Evolutionary conservation across 768 basidiomycete species (phyloP), one percentile per base, ranked within the genome.

Genomic region (Mrakia frigida): DNA sequence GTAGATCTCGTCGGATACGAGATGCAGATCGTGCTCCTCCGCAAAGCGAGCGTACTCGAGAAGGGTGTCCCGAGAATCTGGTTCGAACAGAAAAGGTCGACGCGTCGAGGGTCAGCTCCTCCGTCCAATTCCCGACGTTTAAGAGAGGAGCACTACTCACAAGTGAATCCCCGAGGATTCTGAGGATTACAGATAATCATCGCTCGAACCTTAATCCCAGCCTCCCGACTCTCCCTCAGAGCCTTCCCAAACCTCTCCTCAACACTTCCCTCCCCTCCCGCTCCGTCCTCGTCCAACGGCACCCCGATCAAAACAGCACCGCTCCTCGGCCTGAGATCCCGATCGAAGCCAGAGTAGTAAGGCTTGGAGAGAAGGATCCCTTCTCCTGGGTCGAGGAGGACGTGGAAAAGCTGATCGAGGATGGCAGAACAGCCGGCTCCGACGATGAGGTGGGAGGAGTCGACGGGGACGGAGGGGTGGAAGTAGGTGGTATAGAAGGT

Each of bases 1-100:
- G 79, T 83, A 83, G n/a, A 83, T 83, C 79, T 83, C 82, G 69
- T 83, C 82, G 16, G 81, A 82, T 11, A 83, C 81, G 39, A 83
- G 77, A 74, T 83, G 82, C 2, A 83, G 78, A 70, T 82, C 81
- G 59, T 79, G 79, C 74, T 82, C 81, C 73, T 83, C 80, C 69
- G 82, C 82, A 75, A 83, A 83, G 43, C 70, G 78, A 59, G 80
- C 80, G 70, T 83, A 83, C 0, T 79, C 81, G 41, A 82, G 76
- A 1, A 83, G 77, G 2, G 82, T 83, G 18, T 78, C 73, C 18
- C 82, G 80, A 21, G 80, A 74, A 56, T 82, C 65, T 68, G 65
- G n/a, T 63, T 31, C 16, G 31, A 25, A 65, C 18, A 6, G 39
- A n/a, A 37, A 6, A 35, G 6, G 33, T 23, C 31, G 39, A 56